Percentiles rank a stretch among this genome's conserved stretches.
Evolutionary conservation across 495 filamentous ascomycete genomes (phyloP).

Genomic region (Aspergillus nanangensis): DNA sequence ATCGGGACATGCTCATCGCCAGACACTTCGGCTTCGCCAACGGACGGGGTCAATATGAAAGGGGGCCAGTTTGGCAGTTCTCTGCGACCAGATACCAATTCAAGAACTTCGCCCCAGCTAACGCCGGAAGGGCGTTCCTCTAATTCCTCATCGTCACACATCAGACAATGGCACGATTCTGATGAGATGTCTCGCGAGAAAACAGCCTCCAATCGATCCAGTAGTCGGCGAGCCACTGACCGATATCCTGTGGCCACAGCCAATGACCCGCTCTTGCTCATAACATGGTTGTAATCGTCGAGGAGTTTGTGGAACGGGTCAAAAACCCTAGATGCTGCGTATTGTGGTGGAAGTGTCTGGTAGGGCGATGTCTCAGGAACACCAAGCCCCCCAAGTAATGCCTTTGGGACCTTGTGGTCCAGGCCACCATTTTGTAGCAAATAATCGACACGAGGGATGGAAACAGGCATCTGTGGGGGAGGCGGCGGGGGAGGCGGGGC

Average conservation of each 20-base stretch:
- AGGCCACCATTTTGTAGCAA: constrained; percentile 83
- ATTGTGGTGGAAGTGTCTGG: constrained; percentile 26
- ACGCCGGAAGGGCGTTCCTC: constrained; percentile 60
- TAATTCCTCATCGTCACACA: constrained; percentile 62
- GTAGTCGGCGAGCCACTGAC: constrained; percentile 83
- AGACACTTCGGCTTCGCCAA: constrained; percentile 51
- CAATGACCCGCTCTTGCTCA: constrained; percentile 77
- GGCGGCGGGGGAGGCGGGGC: constrained; percentile 78
- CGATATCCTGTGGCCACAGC: constrained; percentile 95
- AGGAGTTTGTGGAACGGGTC: constrained; percentile 73
- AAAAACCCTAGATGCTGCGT: constrained; percentile 61
- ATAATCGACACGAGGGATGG: constrained; percentile 82
- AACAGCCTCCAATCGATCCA: constrained; percentile 91
- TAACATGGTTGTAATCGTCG: constrained; percentile 78
- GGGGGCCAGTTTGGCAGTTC: constrained; percentile 86
- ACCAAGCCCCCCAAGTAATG: constrained; percentile 51
- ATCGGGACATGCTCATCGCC: constrained; percentile 56
- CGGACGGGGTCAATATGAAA: constrained; percentile 59
- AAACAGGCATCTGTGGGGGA: constrained; percentile 61
- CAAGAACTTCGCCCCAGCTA: constrained; percentile 96
- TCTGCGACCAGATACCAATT: constrained; percentile 81
- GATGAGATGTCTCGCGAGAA: constrained; percentile 87
- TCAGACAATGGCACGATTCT: constrained; percentile 71
- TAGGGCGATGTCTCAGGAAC: constrained; percentile 39
- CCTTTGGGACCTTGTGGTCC: constrained; percentile 56